A percentile compares a stretch with the other conserved stretches of the same genome.
Evolutionary conservation across 208 protist species (phyloP).

Genomic region (Phytomonas francai): DNA sequence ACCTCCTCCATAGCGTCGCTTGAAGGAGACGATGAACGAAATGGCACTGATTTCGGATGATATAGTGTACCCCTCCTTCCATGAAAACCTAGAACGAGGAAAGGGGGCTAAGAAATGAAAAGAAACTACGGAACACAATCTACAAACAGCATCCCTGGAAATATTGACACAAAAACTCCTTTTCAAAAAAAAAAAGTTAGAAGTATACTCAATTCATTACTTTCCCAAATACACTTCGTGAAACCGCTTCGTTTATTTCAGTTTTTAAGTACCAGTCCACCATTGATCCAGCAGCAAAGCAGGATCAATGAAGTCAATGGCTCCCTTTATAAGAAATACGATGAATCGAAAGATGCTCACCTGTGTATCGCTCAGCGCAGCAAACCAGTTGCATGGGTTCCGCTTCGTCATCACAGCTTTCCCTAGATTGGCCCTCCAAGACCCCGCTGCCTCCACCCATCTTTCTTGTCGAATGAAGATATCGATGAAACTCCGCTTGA

Average conservation of each 20-base stretch:
- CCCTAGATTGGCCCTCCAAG: constrained; percentile 6
- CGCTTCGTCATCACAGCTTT: constrained; percentile 1
- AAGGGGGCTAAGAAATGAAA: background rate
- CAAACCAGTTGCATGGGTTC: constrained; percentile 22
- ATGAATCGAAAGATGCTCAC: constrained; percentile 68
- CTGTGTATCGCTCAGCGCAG: constrained; percentile 71
- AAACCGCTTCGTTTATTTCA: background rate
- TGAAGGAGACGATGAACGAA: background rate
- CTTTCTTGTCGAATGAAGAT: constrained; percentile 1
- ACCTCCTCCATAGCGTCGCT: background rate
- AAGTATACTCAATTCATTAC: background rate
- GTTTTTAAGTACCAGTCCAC: background rate
- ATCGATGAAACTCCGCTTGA: constrained; percentile 27
- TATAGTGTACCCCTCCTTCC: background rate
- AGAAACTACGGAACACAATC: background rate
- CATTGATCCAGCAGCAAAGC: background rate
- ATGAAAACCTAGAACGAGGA: background rate
- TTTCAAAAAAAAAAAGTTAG: background rate
- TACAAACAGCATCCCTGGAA: background rate
- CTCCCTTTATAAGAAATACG: constrained; percentile 23
- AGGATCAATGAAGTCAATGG: background rate
- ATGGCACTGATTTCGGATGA: background rate
- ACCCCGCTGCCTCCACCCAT: background rate
- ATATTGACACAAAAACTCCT: background rate
- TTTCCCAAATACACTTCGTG: background rate